Evolutionary conservation across 805 yeast genomes (phyloP).

Genomic region (Candida saitoana): DNA sequence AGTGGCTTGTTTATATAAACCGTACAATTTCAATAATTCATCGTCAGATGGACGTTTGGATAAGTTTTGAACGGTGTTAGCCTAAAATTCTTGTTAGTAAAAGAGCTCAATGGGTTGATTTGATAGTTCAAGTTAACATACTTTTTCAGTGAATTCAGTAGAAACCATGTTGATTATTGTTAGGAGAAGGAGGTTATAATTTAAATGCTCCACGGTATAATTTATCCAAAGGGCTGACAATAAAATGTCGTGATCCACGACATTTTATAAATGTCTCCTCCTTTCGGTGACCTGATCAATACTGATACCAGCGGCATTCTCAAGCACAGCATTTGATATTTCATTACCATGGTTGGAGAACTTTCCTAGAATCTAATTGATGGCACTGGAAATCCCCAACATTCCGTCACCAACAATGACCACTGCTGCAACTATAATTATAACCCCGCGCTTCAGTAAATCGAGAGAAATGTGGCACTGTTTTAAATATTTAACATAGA

Average conservation of each 20-base stretch:
- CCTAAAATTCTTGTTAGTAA: constrained; percentile 38
- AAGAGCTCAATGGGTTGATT: background rate
- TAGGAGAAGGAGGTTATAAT: too few relatives aligned
- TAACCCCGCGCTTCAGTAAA: too few relatives aligned
- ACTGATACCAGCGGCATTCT: background rate
- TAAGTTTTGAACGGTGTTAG: constrained; percentile 72
- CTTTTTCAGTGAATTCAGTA: constrained; percentile 29
- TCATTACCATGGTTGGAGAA: too few relatives aligned
- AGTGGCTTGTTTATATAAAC: constrained; percentile 94
- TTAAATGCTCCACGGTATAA: too few relatives aligned
- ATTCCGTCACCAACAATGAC: too few relatives aligned
- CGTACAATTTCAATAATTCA: constrained; percentile 83
- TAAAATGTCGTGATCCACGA: background rate
- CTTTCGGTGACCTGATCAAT: background rate
- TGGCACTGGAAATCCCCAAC: too few relatives aligned
- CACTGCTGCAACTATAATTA: too few relatives aligned
- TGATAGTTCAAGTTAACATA: constrained; percentile 13
- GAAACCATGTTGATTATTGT: constrained; percentile 23
- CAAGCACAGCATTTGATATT: background rate
- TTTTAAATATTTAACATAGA: too few relatives aligned
- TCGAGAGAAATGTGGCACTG: too few relatives aligned
- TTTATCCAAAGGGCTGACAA: background rate
- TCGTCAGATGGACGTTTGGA: constrained; percentile 79
- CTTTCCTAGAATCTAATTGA: too few relatives aligned
- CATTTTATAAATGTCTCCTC: background rate